Evolutionary conservation across 305 asterid species (phyloP), one percentile per base, ranked within the genome.

Genomic region (Fraxinus sp.): DNA sequence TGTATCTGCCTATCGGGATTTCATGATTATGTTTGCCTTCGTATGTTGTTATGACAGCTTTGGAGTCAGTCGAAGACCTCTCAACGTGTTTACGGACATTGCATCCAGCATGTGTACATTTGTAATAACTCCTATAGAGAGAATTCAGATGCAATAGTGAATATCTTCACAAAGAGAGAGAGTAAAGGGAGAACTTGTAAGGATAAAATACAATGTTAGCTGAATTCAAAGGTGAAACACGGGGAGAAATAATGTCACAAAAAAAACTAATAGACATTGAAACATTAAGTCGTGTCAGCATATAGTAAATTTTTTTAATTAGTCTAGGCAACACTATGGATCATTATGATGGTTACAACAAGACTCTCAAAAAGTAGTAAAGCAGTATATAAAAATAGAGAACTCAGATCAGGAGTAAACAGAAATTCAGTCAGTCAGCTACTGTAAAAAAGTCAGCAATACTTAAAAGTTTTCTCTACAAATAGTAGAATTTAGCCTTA

Each of bases 21-120:
- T 90, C 98, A 64, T 95, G 99, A 77, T 90, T 83, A 82, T 95
- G 99, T 77, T 94, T 94, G 73, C 99, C 98, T 83, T 95, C 98
- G 4, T 95, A 95, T 3, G 99, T 93, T 2, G 99, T 95, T 32
- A 92, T 88, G 6, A 95, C 99, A 1, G 93, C 88, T 86, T 93
- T 94, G 44, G 98, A 89, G 82, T 95, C 99, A 0, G 91, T 64
- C 28, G 99, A 89, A 75, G 99, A 92, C 86, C 99, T 92, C 88
- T 95, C 99, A 0, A 95, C 97, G 55, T 95, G 99, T 84, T 95
- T 95, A 36, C 99, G 98, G 6, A 95, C 99, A 35, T 89, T 94
- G 91, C 99, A 95, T 80, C 98, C 99, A 0, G 91, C 85, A 78
- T 78, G 89, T 36, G 99, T 95, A 80, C 99, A 95, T 77, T 94